Evolutionary conservation across 208 protist genomes (phyloP).

Genomic region (Borovskyia barvae): DNA sequence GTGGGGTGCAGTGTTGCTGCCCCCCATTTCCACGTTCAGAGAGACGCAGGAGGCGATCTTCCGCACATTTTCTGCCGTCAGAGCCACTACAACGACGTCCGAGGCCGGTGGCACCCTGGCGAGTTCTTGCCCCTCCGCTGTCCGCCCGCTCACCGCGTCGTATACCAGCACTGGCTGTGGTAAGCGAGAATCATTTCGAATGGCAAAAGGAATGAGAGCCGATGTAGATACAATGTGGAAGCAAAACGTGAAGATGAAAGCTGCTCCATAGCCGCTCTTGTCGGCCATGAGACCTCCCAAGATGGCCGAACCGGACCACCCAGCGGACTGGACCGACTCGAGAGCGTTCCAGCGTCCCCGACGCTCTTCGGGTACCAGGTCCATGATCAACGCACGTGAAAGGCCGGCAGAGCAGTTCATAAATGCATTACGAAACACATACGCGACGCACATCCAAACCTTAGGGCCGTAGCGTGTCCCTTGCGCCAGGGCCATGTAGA

Average conservation of each 20-base stretch:
- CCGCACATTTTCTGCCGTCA: constrained; percentile 30
- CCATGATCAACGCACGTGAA: constrained; percentile 68
- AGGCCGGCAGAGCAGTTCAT: constrained; percentile 68
- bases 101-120: background rate
- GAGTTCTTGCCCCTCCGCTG: background rate
- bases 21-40: constrained; percentile 4
- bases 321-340: constrained; percentile 62
- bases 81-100: constrained; percentile 5
- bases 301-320: constrained; percentile 68
- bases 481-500: constrained; percentile 59
- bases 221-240: constrained; percentile 47
- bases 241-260: constrained; percentile 74
- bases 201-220: constrained; percentile 39
- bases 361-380: constrained; percentile 44
- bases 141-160: constrained; percentile 3
- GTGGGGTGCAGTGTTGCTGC: too few species aligned
- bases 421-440: constrained; percentile 51
- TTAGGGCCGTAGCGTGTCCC: constrained; percentile 25
- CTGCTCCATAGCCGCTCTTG: constrained; percentile 42
- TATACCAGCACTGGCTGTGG: constrained; percentile 28
- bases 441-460: constrained; percentile 52
- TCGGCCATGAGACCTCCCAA: constrained; percentile 67
- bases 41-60: constrained; percentile 25
- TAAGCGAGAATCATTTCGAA: constrained; percentile 54
- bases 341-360: constrained; percentile 66